Conservation (phyloP, 2,329 filamentous ascomycete species). For the Rutstroemia sp. region DNA sequence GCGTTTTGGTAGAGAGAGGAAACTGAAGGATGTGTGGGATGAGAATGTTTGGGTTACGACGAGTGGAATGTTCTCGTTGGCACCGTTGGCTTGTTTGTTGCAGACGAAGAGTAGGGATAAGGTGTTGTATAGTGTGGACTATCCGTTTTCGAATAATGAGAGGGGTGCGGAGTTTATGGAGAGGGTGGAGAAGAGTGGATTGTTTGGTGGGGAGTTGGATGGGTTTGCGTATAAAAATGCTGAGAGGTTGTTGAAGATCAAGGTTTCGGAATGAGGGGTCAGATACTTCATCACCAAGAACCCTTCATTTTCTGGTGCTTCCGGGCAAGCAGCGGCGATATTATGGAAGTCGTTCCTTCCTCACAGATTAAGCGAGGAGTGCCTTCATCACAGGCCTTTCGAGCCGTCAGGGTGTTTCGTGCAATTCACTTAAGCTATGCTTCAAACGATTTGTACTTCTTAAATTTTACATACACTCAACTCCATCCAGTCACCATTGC, state of each 20-base stretch:
- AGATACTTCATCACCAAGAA: too few species aligned
- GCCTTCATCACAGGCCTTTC: too few species aligned
- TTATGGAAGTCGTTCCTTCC: too few species aligned
- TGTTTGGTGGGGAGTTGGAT: conserved; percentile 42
- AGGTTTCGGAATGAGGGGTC: not conserved
- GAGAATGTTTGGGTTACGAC: conserved; percentile 52
- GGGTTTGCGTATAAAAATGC: conserved; percentile 44
- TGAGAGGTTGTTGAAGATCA: conserved; percentile 36
- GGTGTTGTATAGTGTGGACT: conserved; percentile 50
- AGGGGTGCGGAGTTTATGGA: conserved; percentile 41
- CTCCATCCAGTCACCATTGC: too few species aligned
- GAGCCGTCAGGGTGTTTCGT: too few species aligned
- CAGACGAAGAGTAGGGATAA: conserved; percentile 40
- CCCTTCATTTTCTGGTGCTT: too few species aligned
- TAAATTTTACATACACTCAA: too few species aligned
- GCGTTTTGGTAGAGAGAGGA: conserved; percentile 28
- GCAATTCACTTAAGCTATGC: too few species aligned
- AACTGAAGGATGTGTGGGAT: conserved; percentile 44
- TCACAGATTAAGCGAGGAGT: too few species aligned
- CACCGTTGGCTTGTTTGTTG: conserved; percentile 38
- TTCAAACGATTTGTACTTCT: too few species aligned
- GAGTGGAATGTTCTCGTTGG: conserved; percentile 43
- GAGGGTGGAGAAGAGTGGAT: conserved; percentile 40
- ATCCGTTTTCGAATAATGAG: conserved; percentile 45
- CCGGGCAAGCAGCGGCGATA: too few species aligned